phyloP scores from a whole-genome alignment of 1,284 basidiomycete genomes.

The Naganishia liquefaciens region DNA sequence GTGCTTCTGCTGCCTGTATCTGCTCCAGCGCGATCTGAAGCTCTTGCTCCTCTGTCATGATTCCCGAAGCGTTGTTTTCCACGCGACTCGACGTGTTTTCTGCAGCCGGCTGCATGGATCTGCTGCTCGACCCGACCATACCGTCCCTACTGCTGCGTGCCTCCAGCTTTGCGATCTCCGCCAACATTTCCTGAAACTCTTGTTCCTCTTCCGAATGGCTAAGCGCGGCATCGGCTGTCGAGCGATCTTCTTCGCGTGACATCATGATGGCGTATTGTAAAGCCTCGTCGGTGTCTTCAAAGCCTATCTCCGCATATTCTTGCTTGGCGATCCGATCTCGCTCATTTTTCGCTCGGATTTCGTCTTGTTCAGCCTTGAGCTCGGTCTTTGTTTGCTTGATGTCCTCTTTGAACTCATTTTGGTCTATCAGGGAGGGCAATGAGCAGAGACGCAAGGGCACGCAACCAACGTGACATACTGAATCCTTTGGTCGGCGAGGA shows the following conservation, averaged over 20 bases:
- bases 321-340: constrained; percentile 36
- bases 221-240: constrained; percentile 11
- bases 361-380: constrained; percentile 38
- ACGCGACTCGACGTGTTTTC: not conserved
- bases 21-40: constrained; percentile 17
- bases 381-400: constrained; percentile 41
- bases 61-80: constrained; percentile 6
- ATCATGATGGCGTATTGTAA: constrained; percentile 48
- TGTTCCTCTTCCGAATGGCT: constrained; percentile 33
- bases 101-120: not conserved
- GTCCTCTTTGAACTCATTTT: constrained; percentile 43
- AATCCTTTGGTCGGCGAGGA: constrained; percentile 32
- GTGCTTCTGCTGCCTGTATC: constrained; percentile 19
- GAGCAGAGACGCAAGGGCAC: not conserved
- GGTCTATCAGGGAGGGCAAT: constrained; percentile 35
- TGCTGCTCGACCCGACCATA: not conserved
- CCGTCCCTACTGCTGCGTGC: not conserved
- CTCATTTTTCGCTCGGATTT: constrained; percentile 30
- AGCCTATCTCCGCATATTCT: constrained; percentile 43
- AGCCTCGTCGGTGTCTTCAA: constrained; percentile 46
- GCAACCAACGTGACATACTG: constrained; percentile 32
- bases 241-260: constrained; percentile 39
- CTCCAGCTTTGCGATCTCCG: constrained; percentile 23
- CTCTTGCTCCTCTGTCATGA: constrained; percentile 16
- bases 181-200: constrained; percentile 24